phyloP scores from a whole-genome alignment of 2,329 filamentous ascomycete species.

The Aschersonia sp. region DNA sequence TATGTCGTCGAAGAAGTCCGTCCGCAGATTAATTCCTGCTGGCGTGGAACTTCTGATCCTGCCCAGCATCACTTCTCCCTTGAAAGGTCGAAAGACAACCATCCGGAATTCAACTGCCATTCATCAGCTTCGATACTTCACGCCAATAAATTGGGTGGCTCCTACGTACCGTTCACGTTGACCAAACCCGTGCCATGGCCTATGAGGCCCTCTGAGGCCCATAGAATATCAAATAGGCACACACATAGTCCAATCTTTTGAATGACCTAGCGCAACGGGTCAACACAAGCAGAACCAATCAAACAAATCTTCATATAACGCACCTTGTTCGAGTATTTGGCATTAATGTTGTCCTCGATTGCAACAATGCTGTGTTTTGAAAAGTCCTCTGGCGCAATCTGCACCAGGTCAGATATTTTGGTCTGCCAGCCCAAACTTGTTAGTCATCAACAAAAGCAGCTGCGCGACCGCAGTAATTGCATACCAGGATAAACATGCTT shows the following conservation, averaged over 20 bases:
- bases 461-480: background rate
- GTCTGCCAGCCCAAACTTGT: conserved; percentile 38
- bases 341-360: conserved; percentile 93
- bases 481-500: conserved; percentile 37
- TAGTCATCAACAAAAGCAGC: too few relatives aligned
- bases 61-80: conserved; percentile 79
- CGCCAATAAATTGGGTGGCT: background rate
- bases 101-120: conserved; percentile 74
- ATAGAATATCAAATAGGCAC: conserved; percentile 80
- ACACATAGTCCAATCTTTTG: conserved; percentile 91
- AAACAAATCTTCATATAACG: background rate
- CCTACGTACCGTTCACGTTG: conserved; percentile 68
- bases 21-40: conserved; percentile 61
- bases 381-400: conserved; percentile 83
- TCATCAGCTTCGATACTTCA: background rate
- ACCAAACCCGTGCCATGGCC: conserved; percentile 85
- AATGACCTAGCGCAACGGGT: conserved; percentile 44
- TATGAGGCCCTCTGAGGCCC: conserved; percentile 84
- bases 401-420: conserved; percentile 85
- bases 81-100: conserved; percentile 90
- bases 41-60: conserved; percentile 64
- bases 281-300: background rate
- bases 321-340: conserved; percentile 90
- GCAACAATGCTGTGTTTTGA: conserved; percentile 67
- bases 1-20: conserved; percentile 92